phyloP scores from a whole-genome alignment of 2,329 filamentous ascomycete genomes.

The Colletotrichum magnum region DNA sequence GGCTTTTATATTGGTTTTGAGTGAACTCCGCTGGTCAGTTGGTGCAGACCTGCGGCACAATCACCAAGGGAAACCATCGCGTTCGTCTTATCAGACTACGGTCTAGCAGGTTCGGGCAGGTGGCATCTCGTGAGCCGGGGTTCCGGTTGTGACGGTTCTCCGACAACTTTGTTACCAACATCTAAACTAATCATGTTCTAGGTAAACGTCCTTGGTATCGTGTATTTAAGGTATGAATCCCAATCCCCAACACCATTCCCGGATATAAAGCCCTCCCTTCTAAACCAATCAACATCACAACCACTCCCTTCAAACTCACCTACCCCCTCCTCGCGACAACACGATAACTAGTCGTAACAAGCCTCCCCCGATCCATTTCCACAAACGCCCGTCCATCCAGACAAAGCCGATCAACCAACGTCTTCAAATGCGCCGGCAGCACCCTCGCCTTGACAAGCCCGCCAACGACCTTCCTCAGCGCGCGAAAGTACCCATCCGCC shows the following conservation, averaged over 20 bases:
- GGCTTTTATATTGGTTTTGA: not conserved
- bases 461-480: conserved; percentile 63
- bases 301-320: conserved; percentile 48
- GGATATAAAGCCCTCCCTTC: no score
- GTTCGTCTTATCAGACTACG: not conserved
- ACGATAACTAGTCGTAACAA: conserved; percentile 67
- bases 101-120: conserved; percentile 10
- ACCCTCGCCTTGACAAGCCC: conserved; percentile 61
- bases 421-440: conserved; percentile 66
- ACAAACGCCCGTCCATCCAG: conserved; percentile 68
- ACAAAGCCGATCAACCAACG: conserved; percentile 66
- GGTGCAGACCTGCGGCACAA: conserved; percentile 4
- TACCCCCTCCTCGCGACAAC: conserved; percentile 58
- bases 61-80: not conserved
- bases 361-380: conserved; percentile 67
- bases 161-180: no score
- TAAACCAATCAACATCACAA: not conserved
- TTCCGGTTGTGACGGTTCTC: not conserved
- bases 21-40: not conserved
- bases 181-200: no score
- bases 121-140: not conserved
- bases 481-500: conserved; percentile 68
- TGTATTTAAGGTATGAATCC: no score
- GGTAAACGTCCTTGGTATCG: no score
- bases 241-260: no score